Evolutionary conservation across 2,329 filamentous ascomycete species (phyloP), one percentile per base, ranked within the genome.

Genomic region (Helotiales sp.): DNA sequence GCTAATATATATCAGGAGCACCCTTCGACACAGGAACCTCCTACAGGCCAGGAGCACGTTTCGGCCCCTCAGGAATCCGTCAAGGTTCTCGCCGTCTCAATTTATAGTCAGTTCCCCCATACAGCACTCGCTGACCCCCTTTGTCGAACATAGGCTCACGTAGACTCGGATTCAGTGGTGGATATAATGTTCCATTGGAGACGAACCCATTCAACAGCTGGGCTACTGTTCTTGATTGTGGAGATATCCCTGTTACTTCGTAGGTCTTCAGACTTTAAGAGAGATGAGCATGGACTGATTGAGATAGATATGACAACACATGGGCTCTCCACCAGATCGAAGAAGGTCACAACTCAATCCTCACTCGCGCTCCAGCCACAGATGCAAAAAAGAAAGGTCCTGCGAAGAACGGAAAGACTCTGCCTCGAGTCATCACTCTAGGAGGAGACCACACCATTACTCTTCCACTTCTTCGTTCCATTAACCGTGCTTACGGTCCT

Each of bases 1-100:
- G 6, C 31, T 25, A 36, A 49, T 55, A 15, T 27, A 3, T 29
- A 54, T 40, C 52, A 89, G 87, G 88, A 42, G 90, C 89, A 38
- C 90, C 91, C 0, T 95, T 95, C 66, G 91, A 96, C 71, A 93
- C 91, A 0, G 90, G 90, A 52, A 95, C 90, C 25, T 93, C 89
- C 0, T 96, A 96, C 74, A 79, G 90, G 52, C 91, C 90, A 2
- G 90, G 91, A 64, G 91, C 91, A 59, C 84, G 91, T 33, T 96
- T 96, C 66, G 91, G 91, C 0, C 91, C 91, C 9, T 90, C 87
- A 30, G 90, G 90, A 48, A 93, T 95, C 67, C 84, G 91, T 71
- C 91, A 95, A 79, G 91, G 90, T 75, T 93, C 90, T 70, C 86
- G 90, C 69, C 84, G 90, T 65, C 82, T 95, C 64, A 95, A 93